phyloP scores from a whole-genome alignment of 495 filamentous ascomycete genomes.

The Pyrenopolyporus hunteri region DNA sequence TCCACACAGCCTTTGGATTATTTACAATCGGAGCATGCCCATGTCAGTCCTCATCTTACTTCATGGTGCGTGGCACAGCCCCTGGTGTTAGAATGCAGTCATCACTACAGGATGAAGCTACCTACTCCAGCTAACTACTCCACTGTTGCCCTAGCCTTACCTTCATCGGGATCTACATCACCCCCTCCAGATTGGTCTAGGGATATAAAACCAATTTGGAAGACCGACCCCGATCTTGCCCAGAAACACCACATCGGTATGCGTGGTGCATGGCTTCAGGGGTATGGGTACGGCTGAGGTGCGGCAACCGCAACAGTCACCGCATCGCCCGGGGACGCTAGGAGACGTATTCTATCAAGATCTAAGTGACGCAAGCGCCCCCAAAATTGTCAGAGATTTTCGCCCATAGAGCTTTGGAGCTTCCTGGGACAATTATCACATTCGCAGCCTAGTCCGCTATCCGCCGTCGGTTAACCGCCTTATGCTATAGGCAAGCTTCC shows the following conservation, averaged over 20 bases:
- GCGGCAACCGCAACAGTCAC: no score
- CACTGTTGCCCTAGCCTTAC: conserved; percentile 47
- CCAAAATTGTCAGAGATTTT: conserved; percentile 37
- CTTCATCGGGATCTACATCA: conserved; percentile 50
- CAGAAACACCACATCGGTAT: conserved; percentile 49
- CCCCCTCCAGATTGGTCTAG: conserved; percentile 44
- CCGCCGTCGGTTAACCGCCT: conserved; percentile 11
- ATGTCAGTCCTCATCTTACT: conserved; percentile 55
- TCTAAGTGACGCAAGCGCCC: conserved; percentile 25
- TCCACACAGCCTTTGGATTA: neutral
- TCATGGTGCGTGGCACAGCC: conserved; percentile 56
- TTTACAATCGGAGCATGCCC: conserved; percentile 12
- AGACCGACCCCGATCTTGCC: conserved; percentile 28
- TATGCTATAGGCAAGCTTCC: conserved; percentile 12
- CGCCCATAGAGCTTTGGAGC: conserved; percentile 38
- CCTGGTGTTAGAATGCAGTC: conserved; percentile 44
- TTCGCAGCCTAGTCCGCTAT: conserved; percentile 40
- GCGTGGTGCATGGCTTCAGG: conserved; percentile 47
- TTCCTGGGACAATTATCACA: conserved; percentile 39
- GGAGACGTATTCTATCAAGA: conserved; percentile 42
- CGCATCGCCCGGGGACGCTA: conserved; percentile 30
- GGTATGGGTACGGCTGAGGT: conserved; percentile 34
- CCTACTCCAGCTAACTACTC: conserved; percentile 47
- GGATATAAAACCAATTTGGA: conserved; percentile 41
- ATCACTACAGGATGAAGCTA: conserved; percentile 19